These are phyloP conservation scores for Camillea tinctor DNA, from an alignment of 2,329 filamentous ascomycete species.

Conservation along the genomic window DNA sequence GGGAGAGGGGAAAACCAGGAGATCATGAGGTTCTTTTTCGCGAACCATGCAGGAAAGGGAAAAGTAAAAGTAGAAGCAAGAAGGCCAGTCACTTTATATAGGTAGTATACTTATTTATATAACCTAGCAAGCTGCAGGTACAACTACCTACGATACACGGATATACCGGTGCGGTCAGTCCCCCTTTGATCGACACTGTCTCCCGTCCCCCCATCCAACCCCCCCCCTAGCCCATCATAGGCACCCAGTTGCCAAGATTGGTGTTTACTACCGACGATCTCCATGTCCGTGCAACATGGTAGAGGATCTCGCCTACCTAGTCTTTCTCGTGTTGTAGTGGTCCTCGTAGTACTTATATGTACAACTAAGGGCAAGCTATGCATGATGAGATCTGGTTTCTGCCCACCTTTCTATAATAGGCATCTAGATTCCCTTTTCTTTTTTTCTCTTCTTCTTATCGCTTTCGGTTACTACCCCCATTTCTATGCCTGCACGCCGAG, in stretches of 20 bases:
- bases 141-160: background rate
- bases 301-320: background rate
- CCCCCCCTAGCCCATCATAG: background rate
- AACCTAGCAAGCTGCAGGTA: too few species aligned
- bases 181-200: background rate
- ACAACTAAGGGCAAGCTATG: background rate
- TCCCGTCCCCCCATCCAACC: too few species aligned
- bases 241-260: background rate
- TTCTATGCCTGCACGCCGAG: background rate
- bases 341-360: too few species aligned
- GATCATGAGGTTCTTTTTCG: too few species aligned
- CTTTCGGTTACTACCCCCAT: constrained; percentile 4
- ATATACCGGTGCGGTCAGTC: too few species aligned
- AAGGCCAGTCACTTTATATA: too few species aligned
- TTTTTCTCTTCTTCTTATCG: constrained; percentile 19
- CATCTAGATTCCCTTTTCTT: constrained; percentile 24
- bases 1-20: too few species aligned
- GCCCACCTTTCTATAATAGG: constrained; percentile 26
- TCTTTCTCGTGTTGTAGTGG: background rate
- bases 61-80: too few species aligned
- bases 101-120: too few species aligned
- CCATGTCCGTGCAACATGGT: background rate
- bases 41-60: too few species aligned
- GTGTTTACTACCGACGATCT: background rate
- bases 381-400: too few species aligned